A percentile compares a stretch with the other conserved stretches of the same genome.
Conservation (phyloP, 257 asterid species). For the Primulina tabacum region DNA sequence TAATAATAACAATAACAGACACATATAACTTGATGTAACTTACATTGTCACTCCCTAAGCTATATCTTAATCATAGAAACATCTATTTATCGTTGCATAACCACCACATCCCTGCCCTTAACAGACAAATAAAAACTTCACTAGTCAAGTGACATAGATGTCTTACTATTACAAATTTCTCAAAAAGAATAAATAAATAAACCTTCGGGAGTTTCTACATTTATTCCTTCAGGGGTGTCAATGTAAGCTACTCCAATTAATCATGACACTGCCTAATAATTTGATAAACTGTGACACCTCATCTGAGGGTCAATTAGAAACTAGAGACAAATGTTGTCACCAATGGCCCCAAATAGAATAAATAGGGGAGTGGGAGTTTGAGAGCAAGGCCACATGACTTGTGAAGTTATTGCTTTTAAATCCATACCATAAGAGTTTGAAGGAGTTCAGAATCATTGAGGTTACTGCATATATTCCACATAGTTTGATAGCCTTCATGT, state of each 20-base stretch:
- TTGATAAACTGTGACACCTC: background rate
- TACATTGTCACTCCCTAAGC: no score
- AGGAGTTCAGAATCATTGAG: slow-evolving; percentile 77
- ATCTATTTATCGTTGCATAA: no score
- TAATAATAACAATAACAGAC: slow-evolving; percentile 9
- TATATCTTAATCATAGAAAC: no score
- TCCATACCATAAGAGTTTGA: slow-evolving; percentile 72
- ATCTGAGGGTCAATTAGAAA: no score
- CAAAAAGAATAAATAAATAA: no score
- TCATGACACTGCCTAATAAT: no score
- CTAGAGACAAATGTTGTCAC: background rate
- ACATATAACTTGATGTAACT: background rate
- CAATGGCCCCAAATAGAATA: background rate
- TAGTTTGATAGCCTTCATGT: slow-evolving; percentile 78
- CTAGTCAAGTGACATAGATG: background rate
- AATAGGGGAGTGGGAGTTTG: background rate
- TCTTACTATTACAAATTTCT: background rate
- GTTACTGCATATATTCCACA: slow-evolving; percentile 80
- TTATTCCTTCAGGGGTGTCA: background rate
- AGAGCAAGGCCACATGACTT: background rate
- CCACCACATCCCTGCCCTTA: no score
- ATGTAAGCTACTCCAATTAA: background rate
- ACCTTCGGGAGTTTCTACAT: background rate
- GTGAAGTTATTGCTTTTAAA: slow-evolving; percentile 11
- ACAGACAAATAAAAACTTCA: no score